These are phyloP conservation scores for Chalciporus piperatus DNA, from an alignment of 768 basidiomycete genomes.

Conservation along the genomic window DNA sequence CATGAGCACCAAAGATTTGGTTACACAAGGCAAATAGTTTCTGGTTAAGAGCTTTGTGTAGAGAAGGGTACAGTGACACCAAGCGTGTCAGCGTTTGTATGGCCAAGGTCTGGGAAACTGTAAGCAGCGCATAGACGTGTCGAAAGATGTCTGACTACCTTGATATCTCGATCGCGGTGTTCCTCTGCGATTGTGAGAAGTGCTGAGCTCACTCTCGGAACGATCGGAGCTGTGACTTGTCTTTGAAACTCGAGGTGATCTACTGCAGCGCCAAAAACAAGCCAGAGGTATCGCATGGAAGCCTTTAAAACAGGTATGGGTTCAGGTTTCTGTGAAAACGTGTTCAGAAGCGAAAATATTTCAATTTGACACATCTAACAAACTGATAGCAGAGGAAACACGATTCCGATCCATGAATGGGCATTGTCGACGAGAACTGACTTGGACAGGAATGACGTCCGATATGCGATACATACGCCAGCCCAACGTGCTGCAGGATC, in stretches of 20 bases:
- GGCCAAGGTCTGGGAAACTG: slow-evolving; percentile 39
- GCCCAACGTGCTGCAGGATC: slow-evolving; percentile 78
- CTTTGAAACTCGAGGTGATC: slow-evolving; percentile 79
- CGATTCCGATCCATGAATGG: slow-evolving; percentile 66
- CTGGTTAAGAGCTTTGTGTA: slow-evolving; percentile 54
- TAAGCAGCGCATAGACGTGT: slow-evolving; percentile 3
- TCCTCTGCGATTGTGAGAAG: slow-evolving; percentile 57
- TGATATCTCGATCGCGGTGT: slow-evolving; percentile 47
- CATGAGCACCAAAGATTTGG: slow-evolving; percentile 53
- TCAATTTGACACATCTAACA: slow-evolving; percentile 34
- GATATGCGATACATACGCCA: slow-evolving; percentile 71
- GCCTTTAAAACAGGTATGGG: slow-evolving; percentile 56
- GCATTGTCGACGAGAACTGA: slow-evolving; percentile 65
- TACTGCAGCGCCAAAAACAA: slow-evolving; percentile 57
- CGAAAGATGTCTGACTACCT: slow-evolving; percentile 37
- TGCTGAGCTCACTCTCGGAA: slow-evolving; percentile 65
- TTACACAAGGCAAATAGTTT: slow-evolving; percentile 53
- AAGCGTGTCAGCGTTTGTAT: slow-evolving; percentile 52
- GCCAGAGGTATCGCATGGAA: slow-evolving; percentile 58
- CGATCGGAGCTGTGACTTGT: slow-evolving; percentile 68
- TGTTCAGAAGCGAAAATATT: slow-evolving; percentile 12
- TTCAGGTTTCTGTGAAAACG: slow-evolving; percentile 61
- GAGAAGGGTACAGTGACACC: slow-evolving; percentile 63
- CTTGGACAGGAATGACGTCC: slow-evolving; percentile 58
- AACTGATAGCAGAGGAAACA: slow-evolving; percentile 68